phyloP scores from a whole-genome alignment of 176 grass and related monocot species.

The Triticum urartu region DNA sequence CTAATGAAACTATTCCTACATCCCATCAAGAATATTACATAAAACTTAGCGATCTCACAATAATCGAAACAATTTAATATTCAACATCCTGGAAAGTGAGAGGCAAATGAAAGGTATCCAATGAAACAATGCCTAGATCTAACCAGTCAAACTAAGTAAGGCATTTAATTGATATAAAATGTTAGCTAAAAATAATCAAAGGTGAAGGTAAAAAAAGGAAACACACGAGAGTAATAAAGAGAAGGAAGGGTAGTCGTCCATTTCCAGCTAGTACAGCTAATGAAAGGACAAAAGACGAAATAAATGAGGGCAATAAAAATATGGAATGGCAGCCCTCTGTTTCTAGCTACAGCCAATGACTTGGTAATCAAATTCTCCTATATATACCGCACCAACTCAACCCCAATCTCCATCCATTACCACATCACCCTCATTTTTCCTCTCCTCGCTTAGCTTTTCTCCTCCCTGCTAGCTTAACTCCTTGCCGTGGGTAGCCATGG shows the following conservation, averaged over 20 bases:
- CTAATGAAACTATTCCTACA: neutral
- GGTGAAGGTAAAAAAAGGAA: too few species aligned
- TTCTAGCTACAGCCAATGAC: neutral
- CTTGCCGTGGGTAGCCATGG: slow-evolving; percentile 31
- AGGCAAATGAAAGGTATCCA: neutral
- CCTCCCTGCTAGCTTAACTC: neutral
- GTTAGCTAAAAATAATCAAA: neutral
- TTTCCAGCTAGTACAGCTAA: neutral
- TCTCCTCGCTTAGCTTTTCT: neutral
- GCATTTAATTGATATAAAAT: neutral
- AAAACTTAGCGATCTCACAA: neutral
- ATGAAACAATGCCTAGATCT: neutral
- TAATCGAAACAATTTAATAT: neutral
- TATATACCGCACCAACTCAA: neutral
- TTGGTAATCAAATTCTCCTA: neutral
- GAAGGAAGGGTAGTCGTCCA: neutral
- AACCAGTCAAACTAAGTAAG: neutral
- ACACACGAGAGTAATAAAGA: neutral
- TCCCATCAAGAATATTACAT: neutral
- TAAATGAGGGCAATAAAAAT: neutral
- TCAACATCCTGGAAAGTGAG: neutral
- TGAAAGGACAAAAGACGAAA: neutral
- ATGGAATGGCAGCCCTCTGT: neutral
- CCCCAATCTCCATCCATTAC: neutral
- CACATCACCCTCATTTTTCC: neutral